Evolutionary conservation across 805 yeast genomes (phyloP), one percentile per base, ranked within the genome.

Genomic region (Starmerella vaccinii): DNA sequence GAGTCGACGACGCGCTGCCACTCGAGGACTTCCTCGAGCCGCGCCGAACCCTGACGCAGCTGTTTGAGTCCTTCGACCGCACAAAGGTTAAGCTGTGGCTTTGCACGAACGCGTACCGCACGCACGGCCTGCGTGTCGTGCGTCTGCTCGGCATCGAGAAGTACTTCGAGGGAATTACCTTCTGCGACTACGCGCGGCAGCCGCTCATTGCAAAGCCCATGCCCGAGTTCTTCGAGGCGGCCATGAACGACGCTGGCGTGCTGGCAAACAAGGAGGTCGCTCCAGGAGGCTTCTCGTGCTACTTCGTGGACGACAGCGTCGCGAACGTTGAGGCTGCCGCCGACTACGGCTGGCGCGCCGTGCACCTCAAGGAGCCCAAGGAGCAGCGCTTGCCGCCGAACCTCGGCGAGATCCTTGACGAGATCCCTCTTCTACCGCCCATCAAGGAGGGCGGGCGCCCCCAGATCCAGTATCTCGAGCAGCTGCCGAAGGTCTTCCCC

Each of bases 1-100:
- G 82, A 58, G 97, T 90, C 15, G 98, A 90, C 68, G 98, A 90
- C 64, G 81, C 96, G 0, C 71, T 90, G 43, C 97, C 96, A 8
- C 73, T 90, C 61, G 89, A 86, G 53, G 70, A 76, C 47, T 81
- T 88, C n/a, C 71, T 90, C 50, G 65, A 70, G 46, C 94, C 89
- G 41, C 70, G 68, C 50, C 64, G 63, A 2, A 55, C 58, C 27
- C 60, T 70, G 9, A 57, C 67, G 15, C 51, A 58, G 16, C 57
- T 70, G 61, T 61, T 70, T 13, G 53, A 54, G 48, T 38, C 59
- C 8, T 52, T 70, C 33, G 72, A 70, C 57, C 55, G 66, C n/a
- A 71, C 76, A 1, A 76, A 78, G 55, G 78, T 82, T 51, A 82
- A 80, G 59, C 69, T 90, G 56, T 90, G 98, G 98, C 74, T 92